Base-by-base conservation (phyloP, 208 protist species). In the Herpetomonas tarakana region DNA sequence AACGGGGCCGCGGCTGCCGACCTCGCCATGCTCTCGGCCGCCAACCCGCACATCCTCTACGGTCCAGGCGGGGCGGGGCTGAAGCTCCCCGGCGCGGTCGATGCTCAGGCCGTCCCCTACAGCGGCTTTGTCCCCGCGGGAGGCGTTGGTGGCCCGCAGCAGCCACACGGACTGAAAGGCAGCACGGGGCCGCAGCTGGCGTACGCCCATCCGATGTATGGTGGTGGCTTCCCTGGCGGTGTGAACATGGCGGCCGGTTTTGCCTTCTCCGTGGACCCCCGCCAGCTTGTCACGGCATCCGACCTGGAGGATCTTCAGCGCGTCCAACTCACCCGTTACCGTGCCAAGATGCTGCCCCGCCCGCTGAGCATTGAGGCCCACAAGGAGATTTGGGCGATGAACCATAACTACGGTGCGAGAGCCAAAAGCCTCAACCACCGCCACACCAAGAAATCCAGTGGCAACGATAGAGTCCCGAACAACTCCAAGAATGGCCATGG, bases 311-410 rank as follows among this genome's bases (percentile, higher is more conserved):
- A 76, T 27, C 65, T 76, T 22, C 18, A 70, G 52, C 62, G 70
- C 18, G 56, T 76, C 4, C 63, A 70, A 35, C 64, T 71, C 49
- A 65, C 59, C 19, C 61, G 68, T 50, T 83, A 83, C 58, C 76
- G 76, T 1, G 76, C 73, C 2, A 71, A 75, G 57, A 78, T 83
- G 68, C 65, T 83, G 16, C 76, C 76, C 11, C 76, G 71, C 35
- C 76, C 76, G 30, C 62, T 83, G 46, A 64, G 68, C n/a, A 69
- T 69, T 38, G 71, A 65, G 35, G 58, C 70, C 25, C 76, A 80
- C 67, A 80, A 65, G 25, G 54, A 58, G 35, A 80, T 80, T 25
- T 79, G 72, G 71, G 54, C 56, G 3, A 39, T 31, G 38, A 77
- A 80, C 46, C 63, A 69, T 28, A 67, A 75, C 49, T 19, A 51